These are phyloP conservation scores for Russula abietina DNA, from an alignment of 768 basidiomycete genomes.

Conservation along the genomic window DNA sequence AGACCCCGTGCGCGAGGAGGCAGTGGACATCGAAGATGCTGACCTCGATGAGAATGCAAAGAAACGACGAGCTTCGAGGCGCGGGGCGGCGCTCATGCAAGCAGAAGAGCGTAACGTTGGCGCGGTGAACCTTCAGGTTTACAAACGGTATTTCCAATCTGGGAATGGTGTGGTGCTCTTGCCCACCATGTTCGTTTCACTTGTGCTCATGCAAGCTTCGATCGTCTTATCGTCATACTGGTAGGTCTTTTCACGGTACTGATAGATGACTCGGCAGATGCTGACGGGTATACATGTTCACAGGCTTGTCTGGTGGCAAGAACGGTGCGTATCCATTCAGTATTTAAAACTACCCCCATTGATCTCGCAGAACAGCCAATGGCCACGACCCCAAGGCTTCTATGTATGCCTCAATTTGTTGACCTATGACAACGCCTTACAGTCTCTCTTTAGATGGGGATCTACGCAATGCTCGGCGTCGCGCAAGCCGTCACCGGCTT, in stretches of 20 bases:
- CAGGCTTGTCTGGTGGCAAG: constrained; percentile 85
- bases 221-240: constrained; percentile 71
- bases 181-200: constrained; percentile 55
- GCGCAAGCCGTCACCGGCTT: constrained; percentile 64
- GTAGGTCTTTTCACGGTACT: constrained; percentile 34
- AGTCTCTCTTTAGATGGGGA: constrained; percentile 55
- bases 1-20: constrained; percentile 41
- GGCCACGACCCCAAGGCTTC: constrained; percentile 54
- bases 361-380: constrained; percentile 38
- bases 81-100: constrained; percentile 65
- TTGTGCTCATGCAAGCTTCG: constrained; percentile 63
- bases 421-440: not conserved
- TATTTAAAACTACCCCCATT: constrained; percentile 1
- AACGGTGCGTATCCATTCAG: constrained; percentile 37
- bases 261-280: not conserved
- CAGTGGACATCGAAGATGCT: constrained; percentile 33
- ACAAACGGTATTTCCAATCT: constrained; percentile 59
- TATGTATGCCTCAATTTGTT: constrained; percentile 48
- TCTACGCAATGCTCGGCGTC: constrained; percentile 71
- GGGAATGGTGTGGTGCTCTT: constrained; percentile 61
- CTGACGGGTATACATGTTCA: not conserved
- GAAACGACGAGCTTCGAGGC: constrained; percentile 34
- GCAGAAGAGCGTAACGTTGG: constrained; percentile 81
- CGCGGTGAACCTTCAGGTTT: constrained; percentile 50
- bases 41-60: constrained; percentile 35